Base-by-base conservation (phyloP, 2,329 filamentous ascomycete species). In the Fusarium hainanense region DNA sequence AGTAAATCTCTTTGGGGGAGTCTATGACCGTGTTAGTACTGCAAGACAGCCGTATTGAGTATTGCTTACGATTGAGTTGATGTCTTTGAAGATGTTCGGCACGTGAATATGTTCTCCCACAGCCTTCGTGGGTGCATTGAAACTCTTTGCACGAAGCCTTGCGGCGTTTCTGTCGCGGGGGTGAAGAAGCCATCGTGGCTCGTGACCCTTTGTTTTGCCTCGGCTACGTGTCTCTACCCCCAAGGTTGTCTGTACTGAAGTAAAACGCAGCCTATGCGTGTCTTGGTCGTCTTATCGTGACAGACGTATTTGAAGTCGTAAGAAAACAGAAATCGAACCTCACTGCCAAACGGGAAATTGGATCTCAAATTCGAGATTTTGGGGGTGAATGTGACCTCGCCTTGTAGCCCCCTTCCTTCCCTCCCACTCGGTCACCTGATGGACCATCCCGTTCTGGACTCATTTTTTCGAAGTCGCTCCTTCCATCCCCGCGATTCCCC, bases 81-180 rank as follows among this genome's bases (percentile, higher is more conserved):
- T 75, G 74, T 21, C 74, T 63, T 46, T 75, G 74, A 12, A 75
- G 72, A 46, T 75, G 74, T 42, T 75, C 74, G 37, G 74, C 74
- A 41, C 74, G 70, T 25, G 74, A 75, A 28, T 75, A 75, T 20
- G 74, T 75, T 55, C 74, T 70, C 40, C 74, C 74, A 43, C 74
- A 75, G 54, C 74, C 74, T 61, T 75, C 74, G 58, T 75, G 74
- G 51, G 74, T 75, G 72, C 74, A 75, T 44, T 75, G 73, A 23
- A 75, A 75, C 67, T 75, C 74, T 59, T 75, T 75, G 71, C 74
- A 75, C 12, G 74, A 74, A 32, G 74, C 65, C 67, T 75, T 75
- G 73, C 74, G 74, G 69, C 74, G 74, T 74, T 75, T 75, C 70
- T 75, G 74, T 34, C 74, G 74, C 66, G 70, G 70, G 59, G 74